Conservation (phyloP, 108 stramenopile species). For the Cyclotella cryptica region DNA sequence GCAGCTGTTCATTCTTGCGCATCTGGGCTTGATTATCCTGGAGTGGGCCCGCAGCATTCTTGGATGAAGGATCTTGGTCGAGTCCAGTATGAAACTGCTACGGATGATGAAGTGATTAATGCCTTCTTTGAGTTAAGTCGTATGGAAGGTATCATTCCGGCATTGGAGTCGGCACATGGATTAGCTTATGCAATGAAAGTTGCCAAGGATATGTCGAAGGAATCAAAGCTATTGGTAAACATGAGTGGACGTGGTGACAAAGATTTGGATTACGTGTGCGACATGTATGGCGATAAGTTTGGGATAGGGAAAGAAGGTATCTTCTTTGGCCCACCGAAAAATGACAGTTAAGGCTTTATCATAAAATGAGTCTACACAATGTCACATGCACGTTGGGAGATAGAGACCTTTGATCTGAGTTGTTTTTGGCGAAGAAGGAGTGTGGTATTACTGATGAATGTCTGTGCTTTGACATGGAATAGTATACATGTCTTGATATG, state of each 20-base stretch:
- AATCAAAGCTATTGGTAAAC: constrained; percentile 85
- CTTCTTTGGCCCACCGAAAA: constrained; percentile 39
- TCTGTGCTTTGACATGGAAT: too few relatives aligned
- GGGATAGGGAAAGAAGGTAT: constrained; percentile 55
- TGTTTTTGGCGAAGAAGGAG: too few relatives aligned
- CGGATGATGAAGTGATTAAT: constrained; percentile 88
- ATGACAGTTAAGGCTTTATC: constrained; percentile 22
- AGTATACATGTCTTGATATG: too few relatives aligned
- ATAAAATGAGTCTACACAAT: too few relatives aligned
- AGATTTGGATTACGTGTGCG: constrained; percentile 93
- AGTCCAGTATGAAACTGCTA: constrained; percentile 84
- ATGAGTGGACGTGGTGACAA: constrained; percentile 96
- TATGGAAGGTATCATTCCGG: constrained; percentile 95
- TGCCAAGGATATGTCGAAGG: constrained; percentile 83
- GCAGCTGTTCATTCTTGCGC: constrained; percentile 88
- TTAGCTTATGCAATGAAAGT: constrained; percentile 84
- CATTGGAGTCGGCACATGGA: constrained; percentile 91
- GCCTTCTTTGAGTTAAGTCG: constrained; percentile 82
- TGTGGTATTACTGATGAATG: too few relatives aligned
- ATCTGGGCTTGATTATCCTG: constrained; percentile 94
- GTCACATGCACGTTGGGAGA: too few relatives aligned
- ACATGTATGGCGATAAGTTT: constrained; percentile 88
- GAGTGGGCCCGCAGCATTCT: constrained; percentile 95
- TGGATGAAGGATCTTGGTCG: constrained; percentile 88
- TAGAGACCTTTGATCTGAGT: too few relatives aligned